Evolutionary conservation across 371 early-diverging fungal species (phyloP).

Genomic region (Rhizopus arrhizus): DNA sequence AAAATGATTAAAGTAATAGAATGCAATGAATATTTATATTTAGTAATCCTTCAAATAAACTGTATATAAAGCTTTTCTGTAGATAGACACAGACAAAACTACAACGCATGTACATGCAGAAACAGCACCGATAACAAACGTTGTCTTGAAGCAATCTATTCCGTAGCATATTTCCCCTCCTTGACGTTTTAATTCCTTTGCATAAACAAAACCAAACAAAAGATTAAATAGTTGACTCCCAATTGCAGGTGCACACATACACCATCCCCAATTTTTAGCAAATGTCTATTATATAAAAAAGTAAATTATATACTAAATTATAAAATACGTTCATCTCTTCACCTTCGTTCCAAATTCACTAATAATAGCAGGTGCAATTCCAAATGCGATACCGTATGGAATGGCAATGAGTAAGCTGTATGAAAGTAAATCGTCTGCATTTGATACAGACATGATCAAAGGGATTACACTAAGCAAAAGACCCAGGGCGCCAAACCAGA

Average conservation of each 20-base stretch:
- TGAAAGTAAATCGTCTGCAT: slow-evolving; percentile 22
- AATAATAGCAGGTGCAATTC: slow-evolving; percentile 38
- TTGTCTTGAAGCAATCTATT: slow-evolving; percentile 26
- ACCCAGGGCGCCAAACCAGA: slow-evolving; percentile 30
- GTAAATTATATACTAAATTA: not conserved
- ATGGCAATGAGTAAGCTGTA: slow-evolving; percentile 33
- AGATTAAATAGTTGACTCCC: slow-evolving; percentile 40
- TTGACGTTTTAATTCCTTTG: slow-evolving; percentile 29
- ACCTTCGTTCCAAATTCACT: slow-evolving; percentile 43
- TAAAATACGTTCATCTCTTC: not conserved
- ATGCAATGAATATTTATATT: not conserved
- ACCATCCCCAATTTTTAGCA: slow-evolving; percentile 45
- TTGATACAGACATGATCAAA: slow-evolving; percentile 17
- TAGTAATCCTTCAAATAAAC: not conserved
- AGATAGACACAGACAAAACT: slow-evolving; percentile 29
- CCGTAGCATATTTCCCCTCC: slow-evolving; percentile 31
- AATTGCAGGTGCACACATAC: slow-evolving; percentile 41
- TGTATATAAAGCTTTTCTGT: slow-evolving; percentile 21
- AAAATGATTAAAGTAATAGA: not conserved
- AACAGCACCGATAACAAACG: slow-evolving; percentile 30
- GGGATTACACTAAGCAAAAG: slow-evolving; percentile 11
- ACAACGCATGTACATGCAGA: slow-evolving; percentile 13
- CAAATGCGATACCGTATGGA: slow-evolving; percentile 39
- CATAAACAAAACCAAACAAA: slow-evolving; percentile 39
- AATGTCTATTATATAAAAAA: slow-evolving; percentile 26